A percentile compares a stretch with the other conserved stretches of the same genome.
Evolutionary conservation across 768 basidiomycete genomes (phyloP).

Genomic region (Rhizopogon vesiculosus): DNA sequence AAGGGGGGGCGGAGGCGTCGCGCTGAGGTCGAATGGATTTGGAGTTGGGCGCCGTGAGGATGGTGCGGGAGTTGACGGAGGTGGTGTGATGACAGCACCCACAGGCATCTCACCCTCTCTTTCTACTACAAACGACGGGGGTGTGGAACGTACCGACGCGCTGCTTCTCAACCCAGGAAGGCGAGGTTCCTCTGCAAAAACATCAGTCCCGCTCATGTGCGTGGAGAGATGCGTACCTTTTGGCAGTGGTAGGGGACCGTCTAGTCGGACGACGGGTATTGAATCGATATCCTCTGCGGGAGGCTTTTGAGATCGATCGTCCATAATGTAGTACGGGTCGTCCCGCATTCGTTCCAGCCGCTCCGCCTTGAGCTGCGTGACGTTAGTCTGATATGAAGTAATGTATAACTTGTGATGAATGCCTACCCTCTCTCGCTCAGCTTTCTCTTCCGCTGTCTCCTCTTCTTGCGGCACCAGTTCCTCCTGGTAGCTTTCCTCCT

Average conservation of each 20-base stretch:
- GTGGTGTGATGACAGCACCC: constrained; percentile 30
- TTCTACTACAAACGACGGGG: constrained; percentile 60
- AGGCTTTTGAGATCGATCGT: constrained; percentile 42
- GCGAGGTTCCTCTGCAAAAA: constrained; percentile 31
- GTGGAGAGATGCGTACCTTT: constrained; percentile 20
- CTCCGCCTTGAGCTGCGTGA: constrained; percentile 63
- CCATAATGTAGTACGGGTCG: constrained; percentile 90
- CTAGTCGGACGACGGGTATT: constrained; percentile 86
- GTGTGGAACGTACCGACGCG: constrained; percentile 31
- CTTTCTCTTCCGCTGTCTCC: constrained; percentile 56
- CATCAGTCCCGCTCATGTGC: constrained; percentile 14
- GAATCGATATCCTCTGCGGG: constrained; percentile 69
- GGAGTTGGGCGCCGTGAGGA: constrained; percentile 19
- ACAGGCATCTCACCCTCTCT: constrained; percentile 85
- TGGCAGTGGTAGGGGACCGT: constrained; percentile 49
- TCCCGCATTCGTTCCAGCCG: constrained; percentile 72
- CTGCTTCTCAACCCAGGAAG: constrained; percentile 42
- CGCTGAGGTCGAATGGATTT: constrained; percentile 23
- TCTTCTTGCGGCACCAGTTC: constrained; percentile 35
- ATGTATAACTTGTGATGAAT: neutral
- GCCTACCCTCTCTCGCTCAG: constrained; percentile 62
- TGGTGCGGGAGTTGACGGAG: constrained; percentile 23
- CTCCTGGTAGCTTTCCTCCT: constrained; percentile 16
- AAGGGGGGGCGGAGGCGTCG: constrained; percentile 31
- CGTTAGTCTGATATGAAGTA: constrained; percentile 5